These are phyloP conservation scores for Panus rudis DNA, from an alignment of 768 basidiomycete genomes.

Conservation along the genomic window DNA sequence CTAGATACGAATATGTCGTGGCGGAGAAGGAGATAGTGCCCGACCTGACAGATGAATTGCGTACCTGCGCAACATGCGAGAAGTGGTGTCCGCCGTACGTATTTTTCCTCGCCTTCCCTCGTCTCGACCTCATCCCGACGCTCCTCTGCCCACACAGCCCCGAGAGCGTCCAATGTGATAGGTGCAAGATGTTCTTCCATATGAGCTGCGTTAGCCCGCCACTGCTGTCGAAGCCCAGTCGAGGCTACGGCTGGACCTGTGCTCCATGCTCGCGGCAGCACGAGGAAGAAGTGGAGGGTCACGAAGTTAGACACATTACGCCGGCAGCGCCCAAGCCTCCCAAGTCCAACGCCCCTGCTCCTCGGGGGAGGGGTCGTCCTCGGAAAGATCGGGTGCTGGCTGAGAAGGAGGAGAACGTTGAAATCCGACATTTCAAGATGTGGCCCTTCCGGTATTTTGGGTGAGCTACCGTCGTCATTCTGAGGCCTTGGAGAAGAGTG, in stretches of 20 bases:
- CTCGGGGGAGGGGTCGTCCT: constrained; percentile 67
- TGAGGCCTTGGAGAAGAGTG: constrained; percentile 1
- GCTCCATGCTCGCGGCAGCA: constrained; percentile 85
- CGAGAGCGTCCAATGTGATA: constrained; percentile 84
- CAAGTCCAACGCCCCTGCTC: constrained; percentile 68
- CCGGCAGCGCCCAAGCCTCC: constrained; percentile 53
- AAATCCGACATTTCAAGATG: constrained; percentile 81
- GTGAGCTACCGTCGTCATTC: constrained; percentile 38
- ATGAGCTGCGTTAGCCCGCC: constrained; percentile 94
- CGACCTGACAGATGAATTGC: constrained; percentile 80
- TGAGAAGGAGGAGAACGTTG: constrained; percentile 70
- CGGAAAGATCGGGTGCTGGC: constrained; percentile 68
- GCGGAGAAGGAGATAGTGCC: constrained; percentile 91
- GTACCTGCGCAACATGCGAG: constrained; percentile 79
- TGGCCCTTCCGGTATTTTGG: constrained; percentile 98
- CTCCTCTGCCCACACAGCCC: constrained; percentile 37
- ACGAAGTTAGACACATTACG: constrained; percentile 49
- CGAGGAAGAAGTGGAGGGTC: constrained; percentile 78
- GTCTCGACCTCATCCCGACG: background rate
- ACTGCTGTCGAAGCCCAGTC: constrained; percentile 81
- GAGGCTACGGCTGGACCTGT: constrained; percentile 97
- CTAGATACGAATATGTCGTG: constrained; percentile 91
- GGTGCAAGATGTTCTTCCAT: constrained; percentile 92
- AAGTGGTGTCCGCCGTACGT: constrained; percentile 86
- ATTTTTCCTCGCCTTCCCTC: constrained; percentile 13